Evolutionary conservation across 169 alveolate genomes (phyloP).

Genomic region (Perkinsus chesapeaki): DNA sequence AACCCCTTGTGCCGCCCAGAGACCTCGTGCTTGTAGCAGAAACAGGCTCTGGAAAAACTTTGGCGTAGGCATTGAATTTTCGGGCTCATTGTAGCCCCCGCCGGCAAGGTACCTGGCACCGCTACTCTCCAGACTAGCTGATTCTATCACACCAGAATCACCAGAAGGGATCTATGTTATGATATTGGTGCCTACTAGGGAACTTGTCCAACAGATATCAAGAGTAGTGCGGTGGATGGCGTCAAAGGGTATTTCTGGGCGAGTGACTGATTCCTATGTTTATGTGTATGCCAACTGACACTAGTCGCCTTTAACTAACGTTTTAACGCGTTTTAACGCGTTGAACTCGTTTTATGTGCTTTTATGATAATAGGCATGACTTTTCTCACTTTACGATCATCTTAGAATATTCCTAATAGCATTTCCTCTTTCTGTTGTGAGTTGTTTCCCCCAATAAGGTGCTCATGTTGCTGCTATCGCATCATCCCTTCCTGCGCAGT

Average conservation of each 20-base stretch:
- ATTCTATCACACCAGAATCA: not conserved
- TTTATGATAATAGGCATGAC: too few relatives aligned
- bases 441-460: too few relatives aligned
- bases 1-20: not conserved
- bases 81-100: not conserved
- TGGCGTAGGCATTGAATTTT: not conserved
- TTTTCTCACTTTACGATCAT: too few relatives aligned
- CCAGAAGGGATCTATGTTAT: not conserved
- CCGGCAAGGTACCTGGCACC: not conserved
- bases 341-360: too few relatives aligned
- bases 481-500: not conserved
- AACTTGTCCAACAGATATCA: not conserved
- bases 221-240: not conserved
- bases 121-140: not conserved
- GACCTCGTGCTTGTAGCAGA: not conserved
- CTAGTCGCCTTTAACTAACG: too few relatives aligned
- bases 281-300: too few relatives aligned
- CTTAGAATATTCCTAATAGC: too few relatives aligned
- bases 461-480: not conserved
- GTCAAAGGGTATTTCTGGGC: too few relatives aligned
- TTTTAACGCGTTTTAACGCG: too few relatives aligned
- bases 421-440: too few relatives aligned
- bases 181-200: not conserved
- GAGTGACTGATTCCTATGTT: too few relatives aligned
- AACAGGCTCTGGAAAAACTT: not conserved